A percentile compares a stretch with the other conserved stretches of the same genome.
Evolutionary conservation across 345 rosid genomes (phyloP).

Genomic region (Citrus glauca): DNA sequence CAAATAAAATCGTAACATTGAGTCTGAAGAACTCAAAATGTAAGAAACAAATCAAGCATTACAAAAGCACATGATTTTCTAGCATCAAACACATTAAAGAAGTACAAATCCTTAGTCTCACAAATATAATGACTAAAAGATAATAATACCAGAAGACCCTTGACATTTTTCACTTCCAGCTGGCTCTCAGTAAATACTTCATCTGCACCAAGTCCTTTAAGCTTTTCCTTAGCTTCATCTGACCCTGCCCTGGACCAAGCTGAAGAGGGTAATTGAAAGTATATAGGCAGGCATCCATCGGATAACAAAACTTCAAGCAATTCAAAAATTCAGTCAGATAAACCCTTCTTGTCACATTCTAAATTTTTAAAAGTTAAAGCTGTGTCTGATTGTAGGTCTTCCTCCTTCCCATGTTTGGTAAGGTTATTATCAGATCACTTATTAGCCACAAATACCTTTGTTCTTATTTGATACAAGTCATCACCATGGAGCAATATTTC

Average conservation of each 20-base stretch:
- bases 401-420: background rate
- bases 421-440: background rate
- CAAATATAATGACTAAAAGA: slow-evolving; percentile 11
- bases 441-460: background rate
- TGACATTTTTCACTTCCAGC: slow-evolving; percentile 72
- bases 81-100: background rate
- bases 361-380: background rate
- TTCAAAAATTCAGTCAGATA: background rate
- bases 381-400: background rate
- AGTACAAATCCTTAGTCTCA: slow-evolving; percentile 8
- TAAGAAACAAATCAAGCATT: background rate
- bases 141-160: slow-evolving; percentile 65
- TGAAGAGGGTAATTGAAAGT: slow-evolving; percentile 14
- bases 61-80: background rate
- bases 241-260: slow-evolving; percentile 52
- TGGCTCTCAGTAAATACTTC: slow-evolving; percentile 76
- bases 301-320: background rate
- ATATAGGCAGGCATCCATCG: background rate
- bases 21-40: slow-evolving; percentile 4
- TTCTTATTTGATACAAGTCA: background rate
- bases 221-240: slow-evolving; percentile 59
- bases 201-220: slow-evolving; percentile 72
- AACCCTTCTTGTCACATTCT: too few relatives aligned
- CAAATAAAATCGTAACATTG: background rate
- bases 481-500: background rate